These are phyloP conservation scores for Cladophialophora exuberans DNA, from an alignment of 2,329 filamentous ascomycete species.

Conservation along the genomic window DNA sequence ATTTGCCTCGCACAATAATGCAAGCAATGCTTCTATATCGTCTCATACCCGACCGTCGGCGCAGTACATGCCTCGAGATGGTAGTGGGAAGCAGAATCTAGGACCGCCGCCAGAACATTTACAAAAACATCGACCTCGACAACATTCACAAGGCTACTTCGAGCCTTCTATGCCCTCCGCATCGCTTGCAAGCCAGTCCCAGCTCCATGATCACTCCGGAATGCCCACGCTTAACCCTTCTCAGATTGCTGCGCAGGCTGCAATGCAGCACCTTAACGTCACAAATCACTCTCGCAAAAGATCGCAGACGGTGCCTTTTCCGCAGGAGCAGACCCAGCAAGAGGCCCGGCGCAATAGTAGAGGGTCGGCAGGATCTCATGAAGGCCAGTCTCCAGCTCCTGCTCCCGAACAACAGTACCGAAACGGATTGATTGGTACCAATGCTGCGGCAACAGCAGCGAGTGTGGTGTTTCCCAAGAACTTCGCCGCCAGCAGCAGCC, in stretches of 20 bases:
- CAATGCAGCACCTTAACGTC: conserved; percentile 59
- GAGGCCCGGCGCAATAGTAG: conserved; percentile 39
- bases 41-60: conserved; percentile 41
- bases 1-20: conserved; percentile 33
- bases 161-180: conserved; percentile 65
- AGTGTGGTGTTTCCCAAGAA: conserved; percentile 64
- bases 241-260: conserved; percentile 67
- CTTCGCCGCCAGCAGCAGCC: conserved; percentile 39
- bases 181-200: conserved; percentile 40
- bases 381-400: conserved; percentile 34
- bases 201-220: conserved; percentile 41
- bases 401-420: conserved; percentile 44
- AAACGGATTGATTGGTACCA: conserved; percentile 56
- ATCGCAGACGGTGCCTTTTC: conserved; percentile 55
- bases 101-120: conserved; percentile 39
- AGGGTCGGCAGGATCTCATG: conserved; percentile 37
- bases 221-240: conserved; percentile 58
- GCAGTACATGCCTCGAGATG: conserved; percentile 44
- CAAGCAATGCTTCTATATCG: conserved; percentile 41
- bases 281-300: conserved; percentile 54
- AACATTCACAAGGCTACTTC: conserved; percentile 69
- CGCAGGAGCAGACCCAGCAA: conserved; percentile 39
- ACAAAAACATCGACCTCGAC: conserved; percentile 48
- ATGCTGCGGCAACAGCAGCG: conserved; percentile 65
- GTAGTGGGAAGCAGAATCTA: conserved; percentile 37